Evolutionary conservation across 305 asterid species (phyloP).

Genomic region (Fraxinus floribunda): DNA sequence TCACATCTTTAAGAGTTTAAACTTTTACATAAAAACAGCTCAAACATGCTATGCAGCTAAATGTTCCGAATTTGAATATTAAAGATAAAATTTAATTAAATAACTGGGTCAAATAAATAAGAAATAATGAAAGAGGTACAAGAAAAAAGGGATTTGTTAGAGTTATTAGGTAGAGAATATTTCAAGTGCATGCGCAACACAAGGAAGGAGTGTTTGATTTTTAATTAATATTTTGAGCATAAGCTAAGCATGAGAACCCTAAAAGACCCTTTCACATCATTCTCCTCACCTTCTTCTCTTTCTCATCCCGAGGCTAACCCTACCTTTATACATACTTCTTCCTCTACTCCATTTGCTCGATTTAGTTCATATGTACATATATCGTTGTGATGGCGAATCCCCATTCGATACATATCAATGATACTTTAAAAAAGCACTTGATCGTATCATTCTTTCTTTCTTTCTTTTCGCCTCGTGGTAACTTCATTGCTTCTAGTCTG

Average conservation of each 20-base stretch:
- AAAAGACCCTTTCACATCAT: constrained; percentile 60
- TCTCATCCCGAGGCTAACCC: constrained; percentile 58
- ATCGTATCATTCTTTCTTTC: not conserved
- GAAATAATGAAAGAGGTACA: constrained; percentile 20
- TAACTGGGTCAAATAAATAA: not conserved
- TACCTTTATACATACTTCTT: constrained; percentile 6
- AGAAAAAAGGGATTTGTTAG: constrained; percentile 30
- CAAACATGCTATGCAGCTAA: not conserved
- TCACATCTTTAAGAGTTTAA: not conserved
- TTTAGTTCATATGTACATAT: not conserved
- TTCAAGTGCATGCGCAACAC: constrained; percentile 65
- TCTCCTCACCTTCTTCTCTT: constrained; percentile 62
- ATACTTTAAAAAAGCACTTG: not conserved
- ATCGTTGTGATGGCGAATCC: not conserved
- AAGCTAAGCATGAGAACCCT: constrained; percentile 82
- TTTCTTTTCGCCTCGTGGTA: not conserved
- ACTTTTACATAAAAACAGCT: not conserved
- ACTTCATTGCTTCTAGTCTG: not conserved
- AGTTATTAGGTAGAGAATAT: constrained; percentile 46
- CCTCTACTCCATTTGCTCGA: not conserved
- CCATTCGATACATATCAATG: not conserved
- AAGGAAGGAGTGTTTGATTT: constrained; percentile 35
- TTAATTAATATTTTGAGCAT: constrained; percentile 41
- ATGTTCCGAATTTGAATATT: not conserved
- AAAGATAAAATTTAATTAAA: not conserved